Percentiles rank a stretch among this genome's conserved stretches.
phyloP scores from a whole-genome alignment of 495 filamentous ascomycete genomes.

The Apodospora peruviana region DNA sequence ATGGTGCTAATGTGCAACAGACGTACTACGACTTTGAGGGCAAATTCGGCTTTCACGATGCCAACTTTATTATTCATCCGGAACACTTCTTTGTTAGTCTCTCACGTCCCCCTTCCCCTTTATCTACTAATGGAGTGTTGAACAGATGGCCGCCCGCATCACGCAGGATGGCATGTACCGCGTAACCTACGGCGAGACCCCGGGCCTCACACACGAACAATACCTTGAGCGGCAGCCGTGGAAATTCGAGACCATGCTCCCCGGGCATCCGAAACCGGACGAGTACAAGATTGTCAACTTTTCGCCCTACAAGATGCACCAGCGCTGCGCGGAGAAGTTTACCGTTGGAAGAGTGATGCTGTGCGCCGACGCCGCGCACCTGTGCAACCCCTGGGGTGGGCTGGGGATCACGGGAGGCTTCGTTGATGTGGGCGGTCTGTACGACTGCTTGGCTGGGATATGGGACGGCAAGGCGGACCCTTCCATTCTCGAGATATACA shows the following conservation, averaged over 20 bases:
- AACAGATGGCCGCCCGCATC: slow-evolving; percentile 53
- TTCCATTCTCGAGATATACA: slow-evolving; percentile 53
- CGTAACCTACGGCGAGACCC: slow-evolving; percentile 53
- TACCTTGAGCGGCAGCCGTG: slow-evolving; percentile 46
- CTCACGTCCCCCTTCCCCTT: background rate
- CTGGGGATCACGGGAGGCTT: slow-evolving; percentile 58
- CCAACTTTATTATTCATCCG: slow-evolving; percentile 56
- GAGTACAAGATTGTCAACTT: slow-evolving; percentile 51
- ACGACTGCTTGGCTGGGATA: slow-evolving; percentile 52
- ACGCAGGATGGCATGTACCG: slow-evolving; percentile 54
- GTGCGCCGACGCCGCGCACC: slow-evolving; percentile 55
- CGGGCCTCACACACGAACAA: slow-evolving; percentile 47
- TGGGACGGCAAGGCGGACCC: slow-evolving; percentile 44
- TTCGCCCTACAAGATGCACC: slow-evolving; percentile 57
- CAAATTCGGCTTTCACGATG: slow-evolving; percentile 49
- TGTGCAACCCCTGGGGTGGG: slow-evolving; percentile 55
- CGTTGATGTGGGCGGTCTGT: slow-evolving; percentile 54
- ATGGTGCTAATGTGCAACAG: slow-evolving; percentile 18
- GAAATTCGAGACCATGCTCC: slow-evolving; percentile 51
- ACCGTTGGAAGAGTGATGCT: slow-evolving; percentile 52
- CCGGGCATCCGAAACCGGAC: slow-evolving; percentile 51
- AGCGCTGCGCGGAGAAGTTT: slow-evolving; percentile 52
- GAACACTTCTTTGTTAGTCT: slow-evolving; percentile 44
- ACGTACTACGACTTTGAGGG: slow-evolving; percentile 51
- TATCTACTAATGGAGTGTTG: background rate